Evolutionary conservation across 2,329 filamentous ascomycete genomes (phyloP), one percentile per base, ranked within the genome.

Genomic region (Albifimbria verrucaria): DNA sequence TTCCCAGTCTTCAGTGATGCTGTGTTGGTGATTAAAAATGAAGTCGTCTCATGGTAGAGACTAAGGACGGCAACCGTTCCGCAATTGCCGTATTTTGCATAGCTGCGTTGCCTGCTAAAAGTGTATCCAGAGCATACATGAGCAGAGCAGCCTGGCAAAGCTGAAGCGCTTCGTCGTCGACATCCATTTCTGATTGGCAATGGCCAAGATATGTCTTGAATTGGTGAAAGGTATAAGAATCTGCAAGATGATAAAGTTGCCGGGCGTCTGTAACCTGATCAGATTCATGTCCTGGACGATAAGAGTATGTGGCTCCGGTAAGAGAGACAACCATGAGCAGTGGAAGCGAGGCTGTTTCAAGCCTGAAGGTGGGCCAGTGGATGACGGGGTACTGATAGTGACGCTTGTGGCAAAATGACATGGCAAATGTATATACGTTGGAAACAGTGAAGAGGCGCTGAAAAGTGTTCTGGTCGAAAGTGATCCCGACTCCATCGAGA

Each of bases 271-370:
- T 28, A 17, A 48, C 32, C 23, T 28, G 2, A 15, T 48, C 46
- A n/a, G 22, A 25, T 4, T 20, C 46, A 5, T 48, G 24, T 15
- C 22, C 24, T 9, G 46, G 46, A 47, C 41, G 10, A 25, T 26
- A 48, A 22, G 46, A 48, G 7, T 48, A 48, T 15, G 22, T 48
- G 21, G 46, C 46, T 48, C 46, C 46, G 23, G 24, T 48, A 25
- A 48, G 46, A 20, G 46, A 6, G 10, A 48, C 24, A 25, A 48
- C 46, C 46, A 48, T 26, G 21, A 48, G 46, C 46, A 48, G 46
- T 12, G 46, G 46, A 3, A 48, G 46, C 24, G 46, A 28, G 3
- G 24, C 46, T 48, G 23, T 28, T 25, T 28, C 24, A 17, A 48
- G 46, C 11, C 10, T 25, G 21, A 48, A 48, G 5, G 46, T 48